These are phyloP conservation scores for Pichia nakasei DNA, from an alignment of 805 yeast genomes.

Conservation along the genomic window DNA sequence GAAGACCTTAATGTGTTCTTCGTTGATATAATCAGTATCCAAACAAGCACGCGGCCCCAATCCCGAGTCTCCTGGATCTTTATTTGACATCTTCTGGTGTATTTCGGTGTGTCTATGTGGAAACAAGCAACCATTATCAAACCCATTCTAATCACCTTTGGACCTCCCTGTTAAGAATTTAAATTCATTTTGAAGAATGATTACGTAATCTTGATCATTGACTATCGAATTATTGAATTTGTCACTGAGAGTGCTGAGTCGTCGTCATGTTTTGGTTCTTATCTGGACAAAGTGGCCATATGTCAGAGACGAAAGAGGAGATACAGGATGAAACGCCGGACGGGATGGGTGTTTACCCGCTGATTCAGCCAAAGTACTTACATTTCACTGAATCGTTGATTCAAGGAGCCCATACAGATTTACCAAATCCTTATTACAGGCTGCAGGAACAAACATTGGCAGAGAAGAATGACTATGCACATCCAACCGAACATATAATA, in stretches of 20 bases:
- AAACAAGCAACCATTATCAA: too few species aligned
- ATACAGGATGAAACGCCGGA: background rate
- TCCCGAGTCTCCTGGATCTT: background rate
- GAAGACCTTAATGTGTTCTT: conserved; percentile 28
- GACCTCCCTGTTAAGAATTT: too few species aligned
- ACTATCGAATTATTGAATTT: too few species aligned
- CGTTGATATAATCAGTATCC: conserved; percentile 19
- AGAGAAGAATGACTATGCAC: conserved; percentile 11
- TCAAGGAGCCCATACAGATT: conserved; percentile 7
- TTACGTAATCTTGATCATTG: too few species aligned
- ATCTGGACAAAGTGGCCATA: background rate
- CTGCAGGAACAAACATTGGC: background rate
- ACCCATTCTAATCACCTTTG: too few species aligned
- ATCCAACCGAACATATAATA: conserved; percentile 13
- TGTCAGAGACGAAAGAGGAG: background rate
- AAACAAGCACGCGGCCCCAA: conserved; percentile 14
- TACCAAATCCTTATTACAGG: conserved; percentile 10
- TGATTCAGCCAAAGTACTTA: conserved; percentile 3
- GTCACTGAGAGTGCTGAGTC: too few species aligned
- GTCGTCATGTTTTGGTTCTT: too few species aligned
- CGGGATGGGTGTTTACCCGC: background rate
- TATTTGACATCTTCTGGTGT: background rate
- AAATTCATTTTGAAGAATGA: too few species aligned
- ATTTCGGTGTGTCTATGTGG: too few species aligned
- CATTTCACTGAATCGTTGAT: conserved; percentile 9